Percentiles rank a stretch among this genome's conserved stretches.
Evolutionary conservation across 768 basidiomycete species (phyloP).

Genomic region (Lentinula edodes): DNA sequence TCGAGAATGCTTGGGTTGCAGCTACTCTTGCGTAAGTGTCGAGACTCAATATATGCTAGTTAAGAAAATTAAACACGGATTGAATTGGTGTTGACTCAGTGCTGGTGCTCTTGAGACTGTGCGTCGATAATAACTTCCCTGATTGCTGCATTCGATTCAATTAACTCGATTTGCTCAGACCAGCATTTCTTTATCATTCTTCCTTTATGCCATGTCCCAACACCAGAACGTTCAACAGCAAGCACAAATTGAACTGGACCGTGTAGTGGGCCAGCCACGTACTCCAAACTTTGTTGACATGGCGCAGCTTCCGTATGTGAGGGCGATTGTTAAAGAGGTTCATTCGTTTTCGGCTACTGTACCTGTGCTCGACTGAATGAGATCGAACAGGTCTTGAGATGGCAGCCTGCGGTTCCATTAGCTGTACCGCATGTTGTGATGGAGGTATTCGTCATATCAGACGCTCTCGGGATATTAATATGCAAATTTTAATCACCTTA

Average conservation of each 20-base stretch:
- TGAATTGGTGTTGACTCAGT: not conserved
- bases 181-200: not conserved
- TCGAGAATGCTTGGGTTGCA: not conserved
- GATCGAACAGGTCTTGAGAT: not conserved
- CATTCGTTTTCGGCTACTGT: not conserved
- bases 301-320: conserved; percentile 1
- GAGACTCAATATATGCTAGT: too few relatives aligned
- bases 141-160: too few relatives aligned
- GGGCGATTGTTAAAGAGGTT: conserved; percentile 4
- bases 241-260: conserved; percentile 1
- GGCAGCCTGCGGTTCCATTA: not conserved
- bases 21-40: not conserved
- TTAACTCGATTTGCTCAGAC: not conserved
- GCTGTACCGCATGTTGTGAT: not conserved
- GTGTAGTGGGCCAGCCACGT: not conserved
- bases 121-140: not conserved
- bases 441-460: not conserved
- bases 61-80: too few relatives aligned
- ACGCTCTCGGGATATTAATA: not conserved
- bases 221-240: not conserved
- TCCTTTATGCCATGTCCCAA: not conserved
- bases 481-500: not conserved
- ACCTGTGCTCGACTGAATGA: not conserved
- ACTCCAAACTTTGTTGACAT: conserved; percentile 1
- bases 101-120: not conserved